phyloP scores from a whole-genome alignment of 257 asterid genomes.

The Rehmannia glutinosa region DNA sequence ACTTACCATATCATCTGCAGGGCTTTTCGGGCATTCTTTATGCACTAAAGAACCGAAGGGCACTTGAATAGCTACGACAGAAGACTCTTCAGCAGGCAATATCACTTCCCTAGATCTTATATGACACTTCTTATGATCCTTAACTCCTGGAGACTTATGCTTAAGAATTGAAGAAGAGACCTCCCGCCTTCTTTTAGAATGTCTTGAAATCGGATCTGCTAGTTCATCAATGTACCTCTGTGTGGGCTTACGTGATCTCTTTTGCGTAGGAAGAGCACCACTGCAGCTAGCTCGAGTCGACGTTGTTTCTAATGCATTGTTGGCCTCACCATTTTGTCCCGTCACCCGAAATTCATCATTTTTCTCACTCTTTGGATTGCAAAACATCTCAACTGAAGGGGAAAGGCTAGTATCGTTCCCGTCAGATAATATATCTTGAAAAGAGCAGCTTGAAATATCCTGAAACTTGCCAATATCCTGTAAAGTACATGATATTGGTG shows the following conservation, averaged over 20 bases:
- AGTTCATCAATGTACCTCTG: slow-evolving; percentile 86
- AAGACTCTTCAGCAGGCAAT: slow-evolving; percentile 48
- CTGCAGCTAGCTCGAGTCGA: slow-evolving; percentile 18
- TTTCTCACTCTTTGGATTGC: slow-evolving; percentile 31
- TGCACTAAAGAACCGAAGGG: slow-evolving; percentile 74
- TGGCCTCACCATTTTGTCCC: slow-evolving; percentile 24
- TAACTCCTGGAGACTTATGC: slow-evolving; percentile 39
- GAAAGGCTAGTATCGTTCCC: slow-evolving; percentile 36
- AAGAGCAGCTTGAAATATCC: slow-evolving; percentile 52
- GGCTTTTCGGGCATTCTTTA: slow-evolving; percentile 43
- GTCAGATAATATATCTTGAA: slow-evolving; percentile 42
- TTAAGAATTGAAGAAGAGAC: slow-evolving; percentile 36
- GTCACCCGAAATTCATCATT: slow-evolving; percentile 22
- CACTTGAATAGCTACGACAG: slow-evolving; percentile 83
- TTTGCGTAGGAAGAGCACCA: slow-evolving; percentile 36
- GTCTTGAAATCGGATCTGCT: slow-evolving; percentile 41
- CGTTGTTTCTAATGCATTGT: slow-evolving; percentile 16
- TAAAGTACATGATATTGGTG: slow-evolving; percentile 38
- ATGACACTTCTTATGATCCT: slow-evolving; percentile 43
- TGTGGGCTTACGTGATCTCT: slow-evolving; percentile 91
- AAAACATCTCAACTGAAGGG: slow-evolving; percentile 28
- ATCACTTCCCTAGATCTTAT: slow-evolving; percentile 33
- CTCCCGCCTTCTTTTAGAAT: slow-evolving; percentile 38
- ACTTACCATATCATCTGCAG: slow-evolving; percentile 28
- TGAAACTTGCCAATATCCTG: slow-evolving; percentile 47